Evolutionary conservation across 1,284 basidiomycete genomes (phyloP), one percentile per base, ranked within the genome.

Genomic region (Ceratobasidium papillatum): DNA sequence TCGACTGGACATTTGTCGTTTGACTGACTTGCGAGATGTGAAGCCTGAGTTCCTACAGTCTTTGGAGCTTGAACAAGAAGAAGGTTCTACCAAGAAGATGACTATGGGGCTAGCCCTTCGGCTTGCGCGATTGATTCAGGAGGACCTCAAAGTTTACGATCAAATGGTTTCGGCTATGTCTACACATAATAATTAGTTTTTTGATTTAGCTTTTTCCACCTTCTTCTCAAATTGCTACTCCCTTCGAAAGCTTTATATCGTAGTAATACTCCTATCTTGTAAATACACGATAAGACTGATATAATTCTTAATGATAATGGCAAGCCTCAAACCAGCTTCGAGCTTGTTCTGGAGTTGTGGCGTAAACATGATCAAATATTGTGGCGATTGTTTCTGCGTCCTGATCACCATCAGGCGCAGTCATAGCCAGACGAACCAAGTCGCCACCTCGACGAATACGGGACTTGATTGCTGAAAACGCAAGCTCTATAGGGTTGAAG

Each of bases 401-500:
- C 30, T 14, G 12, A 41, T 41, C 38, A 14, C 5, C 38, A 41
- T 41, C 38, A 5, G 5, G 38, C 38, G 38, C 5, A 5, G 25
- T 22, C 72, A 74, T 74, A 8, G 36, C 56, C 38, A 36, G 54
- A 17, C 27, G 52, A 41, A 76, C 62, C 41, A 74, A 47, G n/a
- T 76, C 74, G 8, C 75, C 59, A 58, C 78, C 25, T 0, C 65
- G 30, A 12, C 54, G 32, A 19, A 79, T 68, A 12, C 52, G 78
- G 19, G 75, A 52, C 65, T 82, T 82, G 61, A 81, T 76, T 2
- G 77, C 68, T 0, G 79, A 80, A 73, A 82, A 81, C 0, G 78
- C 79, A 27, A 80, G 79, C 72, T 82, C 79, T 43, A 81, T 81
- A 12, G 81, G 82, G 64, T 83, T 83, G 59, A 80, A 78, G 66